Evolutionary conservation across 352 stramenopile genomes (phyloP).

Genomic region (Phytophthora crassamura): DNA sequence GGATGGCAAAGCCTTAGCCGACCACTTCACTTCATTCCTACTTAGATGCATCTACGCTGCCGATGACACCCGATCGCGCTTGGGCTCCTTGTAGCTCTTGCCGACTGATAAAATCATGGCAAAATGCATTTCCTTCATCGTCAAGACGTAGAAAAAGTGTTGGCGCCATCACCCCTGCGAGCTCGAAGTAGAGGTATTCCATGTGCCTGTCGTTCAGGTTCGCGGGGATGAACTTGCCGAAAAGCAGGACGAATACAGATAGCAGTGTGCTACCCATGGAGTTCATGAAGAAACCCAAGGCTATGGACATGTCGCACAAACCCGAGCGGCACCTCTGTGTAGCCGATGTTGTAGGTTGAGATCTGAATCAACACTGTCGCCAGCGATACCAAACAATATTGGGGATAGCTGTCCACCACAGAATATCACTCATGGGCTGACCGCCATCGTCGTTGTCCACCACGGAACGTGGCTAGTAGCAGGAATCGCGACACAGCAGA

Average conservation of each 20-base stretch:
- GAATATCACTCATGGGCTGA: slow-evolving; percentile 27
- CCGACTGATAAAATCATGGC: slow-evolving; percentile 29
- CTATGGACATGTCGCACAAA: slow-evolving; percentile 31
- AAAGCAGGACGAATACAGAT: slow-evolving; percentile 27
- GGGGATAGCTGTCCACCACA: slow-evolving; percentile 23
- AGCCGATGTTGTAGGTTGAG: slow-evolving; percentile 33
- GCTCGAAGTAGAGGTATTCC: slow-evolving; percentile 51
- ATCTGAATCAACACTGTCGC: slow-evolving; percentile 33
- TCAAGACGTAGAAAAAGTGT: slow-evolving; percentile 44
- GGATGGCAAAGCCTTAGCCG: neutral
- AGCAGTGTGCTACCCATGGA: slow-evolving; percentile 29
- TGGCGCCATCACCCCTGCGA: slow-evolving; percentile 42
- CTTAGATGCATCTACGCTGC: slow-evolving; percentile 7
- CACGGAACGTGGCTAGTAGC: too few relatives aligned
- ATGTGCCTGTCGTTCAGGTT: slow-evolving; percentile 68
- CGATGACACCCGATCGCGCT: slow-evolving; percentile 5
- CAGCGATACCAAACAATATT: slow-evolving; percentile 28
- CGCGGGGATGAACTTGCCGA: slow-evolving; percentile 27
- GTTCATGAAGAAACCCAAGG: slow-evolving; percentile 32
- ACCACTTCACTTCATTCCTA: neutral
- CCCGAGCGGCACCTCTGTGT: slow-evolving; percentile 26
- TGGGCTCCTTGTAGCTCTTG: slow-evolving; percentile 11
- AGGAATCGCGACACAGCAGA: too few relatives aligned
- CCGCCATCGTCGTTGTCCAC: slow-evolving; percentile 30
- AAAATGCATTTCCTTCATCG: slow-evolving; percentile 52